phyloP scores from a whole-genome alignment of 1,139 yeast species.

The Blastobotrys serpentis region DNA sequence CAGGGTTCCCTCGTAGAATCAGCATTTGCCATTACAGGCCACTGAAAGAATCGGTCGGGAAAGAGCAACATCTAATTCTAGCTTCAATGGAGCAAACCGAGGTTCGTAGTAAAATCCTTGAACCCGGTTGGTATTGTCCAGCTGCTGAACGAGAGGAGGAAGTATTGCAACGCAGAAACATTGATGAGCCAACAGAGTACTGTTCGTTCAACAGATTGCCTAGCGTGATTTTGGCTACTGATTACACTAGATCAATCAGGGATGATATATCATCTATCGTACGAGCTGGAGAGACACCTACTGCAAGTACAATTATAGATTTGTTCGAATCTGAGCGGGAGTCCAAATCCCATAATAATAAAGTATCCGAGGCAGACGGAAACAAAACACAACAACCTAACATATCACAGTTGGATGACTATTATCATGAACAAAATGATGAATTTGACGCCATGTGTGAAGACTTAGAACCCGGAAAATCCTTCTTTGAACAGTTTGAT shows the following conservation, averaged over 20 bases:
- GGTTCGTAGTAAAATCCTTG: slow-evolving; percentile 5
- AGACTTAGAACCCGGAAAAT: neutral
- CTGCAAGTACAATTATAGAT: neutral
- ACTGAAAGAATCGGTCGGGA: neutral
- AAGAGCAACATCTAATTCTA: slow-evolving; percentile 9
- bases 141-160: slow-evolving; percentile 10
- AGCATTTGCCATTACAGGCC: slow-evolving; percentile 9
- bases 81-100: slow-evolving; percentile 14
- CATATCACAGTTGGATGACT: too few relatives aligned
- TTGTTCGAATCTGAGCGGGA: too few relatives aligned
- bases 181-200: slow-evolving; percentile 10
- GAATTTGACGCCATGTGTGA: slow-evolving; percentile 6
- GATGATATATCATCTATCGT: slow-evolving; percentile 6
- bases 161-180: neutral
- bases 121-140: slow-evolving; percentile 8
- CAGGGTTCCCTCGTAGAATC: slow-evolving; percentile 9
- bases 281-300: neutral
- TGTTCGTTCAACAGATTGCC: slow-evolving; percentile 17
- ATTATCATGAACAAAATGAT: neutral
- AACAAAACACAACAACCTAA: too few relatives aligned
- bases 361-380: too few relatives aligned
- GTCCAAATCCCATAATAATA: too few relatives aligned
- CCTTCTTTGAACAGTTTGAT: neutral
- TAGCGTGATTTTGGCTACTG: neutral
- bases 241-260: neutral